A percentile compares a stretch with the other conserved stretches of the same genome.
Conservation (phyloP, 805 yeast genomes). For the Middelhovenomyces tepae region DNA sequence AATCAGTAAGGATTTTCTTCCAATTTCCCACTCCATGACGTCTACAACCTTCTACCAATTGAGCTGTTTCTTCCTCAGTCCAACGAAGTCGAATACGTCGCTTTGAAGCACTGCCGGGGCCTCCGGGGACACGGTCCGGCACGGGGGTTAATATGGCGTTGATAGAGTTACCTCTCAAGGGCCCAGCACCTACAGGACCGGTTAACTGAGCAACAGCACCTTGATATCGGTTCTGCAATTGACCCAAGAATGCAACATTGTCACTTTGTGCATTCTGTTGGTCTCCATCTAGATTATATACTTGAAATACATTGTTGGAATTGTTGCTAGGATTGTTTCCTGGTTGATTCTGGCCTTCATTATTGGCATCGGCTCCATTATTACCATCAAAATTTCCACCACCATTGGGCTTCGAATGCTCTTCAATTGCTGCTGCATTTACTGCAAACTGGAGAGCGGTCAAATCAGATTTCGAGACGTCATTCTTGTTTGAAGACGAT, state of each 20-base stretch:
- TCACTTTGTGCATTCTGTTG: no score
- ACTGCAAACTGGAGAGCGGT: conserved; percentile 13
- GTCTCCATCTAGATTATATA: no score
- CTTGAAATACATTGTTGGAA: no score
- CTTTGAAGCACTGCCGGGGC: conserved; percentile 23
- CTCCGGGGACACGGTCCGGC: background rate
- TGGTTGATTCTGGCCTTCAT: conserved; percentile 6
- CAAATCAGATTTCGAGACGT: conserved; percentile 10
- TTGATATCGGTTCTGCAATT: no score
- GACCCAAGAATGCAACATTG: no score
- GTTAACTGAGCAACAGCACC: no score
- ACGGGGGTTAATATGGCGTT: conserved; percentile 11
- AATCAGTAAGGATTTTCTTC: conserved; percentile 37
- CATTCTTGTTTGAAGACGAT: no score
- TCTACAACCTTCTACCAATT: conserved; percentile 35
- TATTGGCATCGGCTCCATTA: conserved; percentile 5
- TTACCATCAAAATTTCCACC: conserved; percentile 4
- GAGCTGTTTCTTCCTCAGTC: conserved; percentile 35
- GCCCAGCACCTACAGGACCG: no score
- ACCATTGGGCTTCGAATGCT: conserved; percentile 3
- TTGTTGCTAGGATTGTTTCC: conserved; percentile 4
- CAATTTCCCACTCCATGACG: conserved; percentile 38
- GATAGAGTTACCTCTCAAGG: conserved; percentile 2
- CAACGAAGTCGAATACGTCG: conserved; percentile 32
- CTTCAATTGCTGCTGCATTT: conserved; percentile 1